Base-by-base conservation (phyloP, 2,329 filamentous ascomycete species). In the Sporothrix brunneoviolacea region DNA sequence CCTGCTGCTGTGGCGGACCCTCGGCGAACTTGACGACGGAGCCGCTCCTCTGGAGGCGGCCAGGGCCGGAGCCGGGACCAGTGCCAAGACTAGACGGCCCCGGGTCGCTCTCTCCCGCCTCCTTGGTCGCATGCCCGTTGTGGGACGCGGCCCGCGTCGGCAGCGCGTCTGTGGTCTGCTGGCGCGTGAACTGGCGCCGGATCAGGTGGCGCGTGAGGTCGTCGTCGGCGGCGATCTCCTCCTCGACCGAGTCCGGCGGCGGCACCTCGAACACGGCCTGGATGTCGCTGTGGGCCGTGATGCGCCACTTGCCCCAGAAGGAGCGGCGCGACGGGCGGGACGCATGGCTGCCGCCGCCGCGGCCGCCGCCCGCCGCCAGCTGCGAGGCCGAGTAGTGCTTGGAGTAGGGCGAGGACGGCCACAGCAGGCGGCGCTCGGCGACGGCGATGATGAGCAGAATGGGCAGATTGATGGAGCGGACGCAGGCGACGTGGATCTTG, bases 401-500 rank as follows among this genome's bases (percentile, higher is more conserved):
- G 10, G 53, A 47, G 62, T 66, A 59, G 18, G 61, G 53, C 22
- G 61, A 59, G 59, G 60, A 54, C 3, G 65, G 65, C 84, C 86
- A 88, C 15, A 91, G 74, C 9, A 80, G 71, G 6, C 78, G 76
- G 45, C 88, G 80, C 65, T 94, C 88, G 55, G 83, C 76, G 18
- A 83, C 68, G 16, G 83, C 80, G 54, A 94, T 86, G 53, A 84
- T 59, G 4, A 91, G 73, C 2, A 94, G 73, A 5, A 91, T 70
- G 0, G 88, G 88, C 3, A 86, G 73, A 64, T 93, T 93, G 60
- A 91, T 75, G 8, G 82, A 69, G 33, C 87, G 82, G 19, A 93
- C 84, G 9, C 80, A 79, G 52, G 82, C 80, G 51, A 94, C 87
- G 62, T 94, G 90, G 60, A 91, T 86, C 68, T 91, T 93, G 71